Percentiles rank a stretch among this genome's conserved stretches.
Evolutionary conservation across 2,329 filamentous ascomycete genomes (phyloP).

Genomic region (Calycina marina): DNA sequence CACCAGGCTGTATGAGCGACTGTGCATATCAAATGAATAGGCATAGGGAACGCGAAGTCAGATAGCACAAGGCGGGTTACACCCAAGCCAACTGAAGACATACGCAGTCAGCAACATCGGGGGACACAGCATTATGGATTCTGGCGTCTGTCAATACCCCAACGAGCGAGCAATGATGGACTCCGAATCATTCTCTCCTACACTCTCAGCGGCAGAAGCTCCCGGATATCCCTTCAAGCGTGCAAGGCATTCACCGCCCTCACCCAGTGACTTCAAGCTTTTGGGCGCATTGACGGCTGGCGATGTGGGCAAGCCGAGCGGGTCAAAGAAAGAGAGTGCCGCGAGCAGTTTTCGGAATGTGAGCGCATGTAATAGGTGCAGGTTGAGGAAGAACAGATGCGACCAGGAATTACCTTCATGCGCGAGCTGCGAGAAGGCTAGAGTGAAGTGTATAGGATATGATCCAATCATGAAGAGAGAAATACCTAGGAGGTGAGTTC

Average conservation of each 20-base stretch:
- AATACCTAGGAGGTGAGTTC: conserved; percentile 59
- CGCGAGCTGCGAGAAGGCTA: conserved; percentile 83
- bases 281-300: background rate
- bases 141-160: too few species aligned
- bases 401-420: conserved; percentile 88
- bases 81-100: too few species aligned
- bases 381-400: conserved; percentile 84
- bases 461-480: conserved; percentile 94
- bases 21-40: too few species aligned
- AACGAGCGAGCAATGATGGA: too few species aligned
- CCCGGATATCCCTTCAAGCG: conserved; percentile 31
- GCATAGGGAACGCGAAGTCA: too few species aligned
- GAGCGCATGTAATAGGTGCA: conserved; percentile 85
- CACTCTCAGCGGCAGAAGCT: too few species aligned
- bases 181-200: too few species aligned
- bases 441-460: conserved; percentile 83
- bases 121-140: too few species aligned
- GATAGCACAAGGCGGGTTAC: too few species aligned
- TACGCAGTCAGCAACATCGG: too few species aligned
- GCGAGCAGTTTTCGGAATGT: conserved; percentile 70
- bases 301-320: conserved; percentile 12
- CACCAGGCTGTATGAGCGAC: too few species aligned
- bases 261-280: conserved; percentile 10
- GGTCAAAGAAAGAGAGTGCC: conserved; percentile 32
- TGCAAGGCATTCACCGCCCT: conserved; percentile 36